Base-by-base conservation (phyloP, 2,329 filamentous ascomycete species). In the Talaromyces sp. region DNA sequence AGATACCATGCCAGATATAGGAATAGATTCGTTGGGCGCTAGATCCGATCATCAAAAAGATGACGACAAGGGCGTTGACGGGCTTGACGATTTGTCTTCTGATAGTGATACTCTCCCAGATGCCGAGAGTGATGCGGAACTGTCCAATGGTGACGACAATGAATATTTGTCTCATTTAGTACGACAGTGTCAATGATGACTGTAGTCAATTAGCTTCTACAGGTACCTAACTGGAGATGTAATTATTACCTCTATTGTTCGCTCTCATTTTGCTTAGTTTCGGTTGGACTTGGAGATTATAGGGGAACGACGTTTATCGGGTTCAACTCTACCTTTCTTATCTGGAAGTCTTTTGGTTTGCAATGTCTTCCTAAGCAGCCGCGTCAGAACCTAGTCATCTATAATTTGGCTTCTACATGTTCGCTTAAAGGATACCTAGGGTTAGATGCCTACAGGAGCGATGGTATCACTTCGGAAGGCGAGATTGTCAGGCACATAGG, bases 1-100 rank as follows among this genome's bases (percentile, higher is more conserved):
- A n/a, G 24, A 24, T 14, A 52, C 48, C 22, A 52, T 24, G 9
- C 48, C 48, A 2, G 24, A 24, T 31, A n/a, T 24, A 52, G 48
- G n/a, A n/a, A 14, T 52, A 13, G 48, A 31, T n/a, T 52, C 24
- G 13, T 33, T 52, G 24, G 48, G 48, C 48, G 48, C 48, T n/a
- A 4, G 2, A 8, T 52, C 24, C 48, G 24, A 52, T 24, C 31
- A 31, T 31, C 24, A 52, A 13, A 31, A 27, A 27, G 48, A 52
- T 31, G 48, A n/a, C 14, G 24, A 52, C n/a, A 31, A 52, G 13
- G 47, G 47, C 24, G 24, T 31, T 52, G 14, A 52, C 33, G 48
- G 24, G 48, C 48, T 52, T 33, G 48, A 52, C 24, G 48, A 52
- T 52, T 33, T 52, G 48, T 52, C 48, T 33, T 52, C 48, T 52